Base-by-base conservation (phyloP, 495 filamentous ascomycete genomes). In the Durotheca rogersii region DNA sequence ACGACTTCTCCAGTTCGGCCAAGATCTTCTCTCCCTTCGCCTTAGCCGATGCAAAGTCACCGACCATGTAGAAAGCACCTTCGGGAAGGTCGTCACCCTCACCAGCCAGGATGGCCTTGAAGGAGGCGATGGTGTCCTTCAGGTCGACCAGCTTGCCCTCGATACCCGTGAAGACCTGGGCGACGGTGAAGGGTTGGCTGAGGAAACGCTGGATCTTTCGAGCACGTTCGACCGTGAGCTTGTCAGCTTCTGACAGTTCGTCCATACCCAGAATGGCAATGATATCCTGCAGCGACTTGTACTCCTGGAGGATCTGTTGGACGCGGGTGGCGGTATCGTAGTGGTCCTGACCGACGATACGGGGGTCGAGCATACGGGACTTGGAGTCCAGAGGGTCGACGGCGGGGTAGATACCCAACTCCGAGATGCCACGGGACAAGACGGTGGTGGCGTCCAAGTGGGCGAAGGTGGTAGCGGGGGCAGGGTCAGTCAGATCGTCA, bases 261-360 rank as follows among this genome's bases (percentile, higher is more conserved):
- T 98, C 94, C 94, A 97, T 96, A 84, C 93, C 93, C 69, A 97
- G 74, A 88, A 98, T 98, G 77, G 93, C 93, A 82, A 98, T 98
- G 83, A 98, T 98, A 82, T 98, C 93, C 75, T 98, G 93, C 55
- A 98, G 88, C 48, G 92, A 96, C 87, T 97, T 98, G 87, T 98
- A 98, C 82, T 96, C 94, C 78, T 98, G 93, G 72, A 98, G 82
- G 80, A 96, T 97, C 80, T 91, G 88, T 81, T 98, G 93, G 70
- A 98, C 93, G 60, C 83, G 82, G 70, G 86, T 87, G 76, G 93
- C 93, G 62, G 86, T 93, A 32, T 88, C 70, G 84, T 98, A 98
- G 83, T 98, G 93, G 52, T 97, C 93, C 55, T 97, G 79, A 72
- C 93, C 93, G 66, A 98, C 88, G 65, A 98, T 83, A 84, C 92